phyloP scores from a whole-genome alignment of 31 red algal species.

The Endocladia muricata region DNA sequence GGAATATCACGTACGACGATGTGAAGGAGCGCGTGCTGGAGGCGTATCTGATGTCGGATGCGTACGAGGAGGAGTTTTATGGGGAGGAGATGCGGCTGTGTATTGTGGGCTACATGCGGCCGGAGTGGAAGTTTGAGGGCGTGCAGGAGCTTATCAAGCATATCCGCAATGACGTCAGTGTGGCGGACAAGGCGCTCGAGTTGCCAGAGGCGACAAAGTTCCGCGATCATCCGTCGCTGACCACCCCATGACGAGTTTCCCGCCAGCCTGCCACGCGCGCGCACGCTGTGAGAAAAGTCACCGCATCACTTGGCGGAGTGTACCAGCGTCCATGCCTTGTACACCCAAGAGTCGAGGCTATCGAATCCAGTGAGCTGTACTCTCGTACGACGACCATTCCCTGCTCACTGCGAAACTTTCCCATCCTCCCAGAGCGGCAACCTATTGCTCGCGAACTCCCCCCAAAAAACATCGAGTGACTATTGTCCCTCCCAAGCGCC shows the following conservation, averaged over 20 bases:
- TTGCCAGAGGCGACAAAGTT: constrained; percentile 21
- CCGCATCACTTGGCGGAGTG: neutral
- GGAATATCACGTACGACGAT: constrained; percentile 70
- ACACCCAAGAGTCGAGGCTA: neutral
- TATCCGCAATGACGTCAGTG: constrained; percentile 64
- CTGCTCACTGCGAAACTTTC: no score
- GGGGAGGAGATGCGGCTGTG: constrained; percentile 75
- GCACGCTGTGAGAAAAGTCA: neutral
- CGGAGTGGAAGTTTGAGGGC: constrained; percentile 73
- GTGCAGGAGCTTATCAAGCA: constrained; percentile 53
- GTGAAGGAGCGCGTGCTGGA: constrained; percentile 67
- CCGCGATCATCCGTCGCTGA: constrained; percentile 24
- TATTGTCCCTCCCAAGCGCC: no score
- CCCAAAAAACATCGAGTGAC: no score
- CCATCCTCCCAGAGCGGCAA: no score
- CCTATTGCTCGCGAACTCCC: no score
- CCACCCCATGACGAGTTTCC: neutral
- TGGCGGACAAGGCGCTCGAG: constrained; percentile 35
- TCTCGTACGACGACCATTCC: neutral
- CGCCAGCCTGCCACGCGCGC: neutral
- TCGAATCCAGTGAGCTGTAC: neutral
- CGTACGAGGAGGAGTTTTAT: constrained; percentile 74
- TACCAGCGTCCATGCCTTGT: neutral
- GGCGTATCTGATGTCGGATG: constrained; percentile 72
- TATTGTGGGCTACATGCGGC: constrained; percentile 65